phyloP scores from a whole-genome alignment of 2,329 filamentous ascomycete species.

The Aureobasidium sp. region DNA sequence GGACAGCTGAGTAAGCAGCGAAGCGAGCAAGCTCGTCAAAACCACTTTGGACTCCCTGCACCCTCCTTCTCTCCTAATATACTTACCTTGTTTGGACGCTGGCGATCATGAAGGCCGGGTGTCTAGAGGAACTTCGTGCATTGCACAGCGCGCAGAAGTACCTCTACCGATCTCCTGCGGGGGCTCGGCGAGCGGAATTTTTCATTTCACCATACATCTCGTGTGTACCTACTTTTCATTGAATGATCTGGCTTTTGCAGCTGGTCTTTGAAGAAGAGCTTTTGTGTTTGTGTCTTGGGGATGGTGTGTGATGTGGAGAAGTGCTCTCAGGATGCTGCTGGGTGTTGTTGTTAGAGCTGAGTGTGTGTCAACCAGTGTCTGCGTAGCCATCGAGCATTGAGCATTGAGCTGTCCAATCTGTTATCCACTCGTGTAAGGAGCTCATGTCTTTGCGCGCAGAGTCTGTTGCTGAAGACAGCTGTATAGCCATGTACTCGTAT shows the following conservation, averaged over 20 bases:
- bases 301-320: background rate
- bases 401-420: background rate
- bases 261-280: constrained; percentile 10
- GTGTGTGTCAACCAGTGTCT: background rate
- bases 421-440: background rate
- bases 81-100: background rate
- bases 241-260: background rate
- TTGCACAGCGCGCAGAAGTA: constrained; percentile 13
- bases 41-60: no score
- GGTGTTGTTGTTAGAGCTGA: background rate
- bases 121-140: background rate
- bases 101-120: constrained; percentile 7
- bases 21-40: background rate
- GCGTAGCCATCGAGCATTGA: background rate
- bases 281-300: background rate
- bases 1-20: background rate
- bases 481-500: background rate
- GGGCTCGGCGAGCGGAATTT: constrained; percentile 5
- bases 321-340: background rate
- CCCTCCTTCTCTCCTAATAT: background rate
- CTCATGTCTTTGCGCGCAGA: background rate
- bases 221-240: constrained; percentile 7
- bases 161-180: constrained; percentile 6
- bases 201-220: background rate
- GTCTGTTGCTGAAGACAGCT: background rate